Base-by-base conservation (phyloP, 2,329 filamentous ascomycete genomes). In the Penicillium concentricum region DNA sequence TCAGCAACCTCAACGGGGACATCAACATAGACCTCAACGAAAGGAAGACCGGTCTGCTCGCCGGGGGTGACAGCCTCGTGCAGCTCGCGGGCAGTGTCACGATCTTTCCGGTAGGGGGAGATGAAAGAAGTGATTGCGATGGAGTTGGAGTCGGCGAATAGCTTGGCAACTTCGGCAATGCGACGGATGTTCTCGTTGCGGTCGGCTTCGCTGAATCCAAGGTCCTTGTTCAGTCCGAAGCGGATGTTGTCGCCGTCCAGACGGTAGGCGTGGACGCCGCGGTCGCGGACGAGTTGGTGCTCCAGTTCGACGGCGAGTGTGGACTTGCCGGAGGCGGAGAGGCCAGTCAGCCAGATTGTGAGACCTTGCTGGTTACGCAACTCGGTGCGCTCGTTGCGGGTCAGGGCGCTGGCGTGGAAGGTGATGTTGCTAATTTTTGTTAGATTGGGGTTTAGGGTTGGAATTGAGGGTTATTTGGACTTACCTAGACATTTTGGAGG, bases 161-260 rank as follows among this genome's bases (percentile, higher is more conserved):
- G 86, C 78, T 96, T 96, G 60, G 94, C 92, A 41, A 97, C 92
- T 82, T 99, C 93, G 53, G 90, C 91, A 70, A 99, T 97, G 63
- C 94, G 87, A 59, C 94, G 87, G 73, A 99, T 99, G 81, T 99
- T 99, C 83, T 99, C 94, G 74, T 93, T 95, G 67, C 94, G 87
- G 81, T 97, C 92, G 72, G 87, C 86, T 73, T 96, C 93, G 63
- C 86, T 89, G 82, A 97, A 99, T 16, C 93, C 93, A 12, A 99
- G 84, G 80, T 97, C 93, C 79, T 95, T 96, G 86, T 97, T 99
- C 66, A 99, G 84, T 16, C 94, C 94, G 80, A 97, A 97, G 60
- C 94, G 93, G 65, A 99, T 89, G 78, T 99, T 99, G 84, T 99
- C 94, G 70, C 93, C 94, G 78, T 99, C 94, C 30, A 99, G 87